These are phyloP conservation scores for Aurinia saxatilis DNA, from an alignment of 345 rosid genomes.

Conservation along the genomic window DNA sequence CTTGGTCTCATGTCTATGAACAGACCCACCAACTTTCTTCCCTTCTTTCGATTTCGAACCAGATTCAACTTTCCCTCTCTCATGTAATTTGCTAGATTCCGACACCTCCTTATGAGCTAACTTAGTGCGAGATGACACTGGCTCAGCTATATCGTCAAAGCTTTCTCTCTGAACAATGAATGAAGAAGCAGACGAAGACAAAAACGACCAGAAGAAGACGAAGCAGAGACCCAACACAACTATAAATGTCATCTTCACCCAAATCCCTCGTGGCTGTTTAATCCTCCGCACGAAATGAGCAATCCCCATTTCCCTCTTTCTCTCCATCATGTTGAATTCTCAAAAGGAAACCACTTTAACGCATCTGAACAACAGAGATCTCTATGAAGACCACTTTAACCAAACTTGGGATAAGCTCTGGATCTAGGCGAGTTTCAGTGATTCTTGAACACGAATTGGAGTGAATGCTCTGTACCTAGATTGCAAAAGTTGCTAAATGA, in stretches of 20 bases:
- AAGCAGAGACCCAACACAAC: conserved; percentile 82
- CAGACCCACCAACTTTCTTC: conserved; percentile 38
- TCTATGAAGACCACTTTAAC: conserved; percentile 10
- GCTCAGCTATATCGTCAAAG: conserved; percentile 87
- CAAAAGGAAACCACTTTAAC: not conserved
- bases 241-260: conserved; percentile 59
- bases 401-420: not conserved
- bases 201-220: conserved; percentile 69
- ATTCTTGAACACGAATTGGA: conserved; percentile 5
- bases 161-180: conserved; percentile 60
- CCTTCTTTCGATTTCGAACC: too few relatives aligned
- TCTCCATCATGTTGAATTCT: conserved; percentile 19
- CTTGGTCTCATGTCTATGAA: conserved; percentile 41
- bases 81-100: conserved; percentile 27
- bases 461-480: conserved; percentile 24
- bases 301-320: conserved; percentile 43
- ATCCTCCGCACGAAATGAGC: conserved; percentile 65
- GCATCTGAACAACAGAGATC: conserved; percentile 24
- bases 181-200: conserved; percentile 56
- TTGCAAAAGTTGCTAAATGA: conserved; percentile 2
- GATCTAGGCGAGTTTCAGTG: conserved; percentile 16
- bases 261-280: conserved; percentile 69
- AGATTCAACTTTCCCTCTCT: conserved; percentile 27
- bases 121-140: conserved; percentile 42
- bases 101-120: conserved; percentile 22